These are phyloP conservation scores for Melaleuca quinquenervia DNA, from an alignment of 345 rosid species.

Conservation along the genomic window DNA sequence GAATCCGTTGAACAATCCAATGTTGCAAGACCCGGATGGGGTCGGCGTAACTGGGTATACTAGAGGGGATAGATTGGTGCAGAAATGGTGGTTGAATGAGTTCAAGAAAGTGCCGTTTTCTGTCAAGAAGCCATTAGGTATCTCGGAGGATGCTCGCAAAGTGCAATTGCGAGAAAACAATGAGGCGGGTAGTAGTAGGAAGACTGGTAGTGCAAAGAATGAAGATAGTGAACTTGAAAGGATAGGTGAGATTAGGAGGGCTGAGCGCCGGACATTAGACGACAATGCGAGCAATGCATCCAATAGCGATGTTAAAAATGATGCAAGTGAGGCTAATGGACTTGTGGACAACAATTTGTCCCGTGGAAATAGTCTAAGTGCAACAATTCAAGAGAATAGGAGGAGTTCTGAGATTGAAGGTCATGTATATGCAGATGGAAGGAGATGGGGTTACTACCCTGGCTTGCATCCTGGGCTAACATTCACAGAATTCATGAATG, in stretches of 20 bases:
- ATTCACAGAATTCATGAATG: slow-evolving; percentile 58
- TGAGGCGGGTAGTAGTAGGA: slow-evolving; percentile 6
- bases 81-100: slow-evolving; percentile 54
- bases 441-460: slow-evolving; percentile 90
- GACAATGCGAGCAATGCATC: slow-evolving; percentile 5
- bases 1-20: slow-evolving; percentile 73
- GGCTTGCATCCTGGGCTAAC: slow-evolving; percentile 56
- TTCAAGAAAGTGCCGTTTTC: slow-evolving; percentile 53
- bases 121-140: slow-evolving; percentile 52
- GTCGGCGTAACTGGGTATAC: slow-evolving; percentile 64
- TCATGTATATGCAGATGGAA: slow-evolving; percentile 79
- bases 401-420: slow-evolving; percentile 27
- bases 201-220: background rate
- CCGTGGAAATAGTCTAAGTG: background rate
- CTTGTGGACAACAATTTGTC: background rate
- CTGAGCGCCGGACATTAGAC: slow-evolving; percentile 45
- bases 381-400: background rate
- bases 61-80: slow-evolving; percentile 64
- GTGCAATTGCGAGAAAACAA: slow-evolving; percentile 4
- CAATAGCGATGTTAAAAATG: background rate
- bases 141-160: slow-evolving; percentile 9
- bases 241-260: slow-evolving; percentile 26
- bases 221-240: background rate
- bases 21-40: slow-evolving; percentile 93
- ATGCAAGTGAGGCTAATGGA: background rate